A percentile compares a stretch with the other conserved stretches of the same genome.
Conservation (phyloP, 2,329 filamentous ascomycete genomes). For the Macroventuria anomochaeta region DNA sequence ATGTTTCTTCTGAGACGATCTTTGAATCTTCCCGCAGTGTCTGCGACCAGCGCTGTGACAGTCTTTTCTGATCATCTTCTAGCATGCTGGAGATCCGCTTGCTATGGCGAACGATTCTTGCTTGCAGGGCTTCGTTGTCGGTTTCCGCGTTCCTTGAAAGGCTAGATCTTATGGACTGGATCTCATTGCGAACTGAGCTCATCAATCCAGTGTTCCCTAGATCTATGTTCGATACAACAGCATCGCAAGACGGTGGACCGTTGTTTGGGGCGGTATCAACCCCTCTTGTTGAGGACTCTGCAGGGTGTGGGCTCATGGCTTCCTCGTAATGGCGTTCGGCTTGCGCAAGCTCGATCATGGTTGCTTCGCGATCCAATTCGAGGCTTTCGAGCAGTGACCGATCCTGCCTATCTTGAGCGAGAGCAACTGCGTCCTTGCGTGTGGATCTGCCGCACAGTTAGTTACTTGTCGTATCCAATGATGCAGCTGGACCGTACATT, state of each 20-base stretch:
- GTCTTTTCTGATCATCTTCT: slow-evolving; percentile 5
- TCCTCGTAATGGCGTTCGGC: slow-evolving; percentile 17
- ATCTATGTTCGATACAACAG: not conserved
- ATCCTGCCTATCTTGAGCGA: slow-evolving; percentile 23
- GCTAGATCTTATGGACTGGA: not conserved
- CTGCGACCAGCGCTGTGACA: slow-evolving; percentile 10
- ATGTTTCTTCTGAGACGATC: not conserved
- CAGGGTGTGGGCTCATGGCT: not conserved
- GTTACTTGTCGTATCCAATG: not conserved
- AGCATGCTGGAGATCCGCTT: not conserved
- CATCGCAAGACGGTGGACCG: not conserved
- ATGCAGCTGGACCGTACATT: slow-evolving; percentile 1
- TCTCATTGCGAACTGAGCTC: not conserved
- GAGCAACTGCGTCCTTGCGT: not conserved
- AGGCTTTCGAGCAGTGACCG: slow-evolving; percentile 21
- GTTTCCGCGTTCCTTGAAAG: not conserved
- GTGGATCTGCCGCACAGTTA: not conserved
- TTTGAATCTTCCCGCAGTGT: not conserved
- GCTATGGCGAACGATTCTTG: not conserved
- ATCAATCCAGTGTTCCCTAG: not conserved
- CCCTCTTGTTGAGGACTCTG: not conserved
- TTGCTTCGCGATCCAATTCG: slow-evolving; percentile 22
- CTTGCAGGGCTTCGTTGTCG: not conserved
- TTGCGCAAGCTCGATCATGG: slow-evolving; percentile 24
- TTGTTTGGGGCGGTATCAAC: not conserved